Base-by-base conservation (phyloP, 2,329 filamentous ascomycete species). In the Talaromyces sp. region DNA sequence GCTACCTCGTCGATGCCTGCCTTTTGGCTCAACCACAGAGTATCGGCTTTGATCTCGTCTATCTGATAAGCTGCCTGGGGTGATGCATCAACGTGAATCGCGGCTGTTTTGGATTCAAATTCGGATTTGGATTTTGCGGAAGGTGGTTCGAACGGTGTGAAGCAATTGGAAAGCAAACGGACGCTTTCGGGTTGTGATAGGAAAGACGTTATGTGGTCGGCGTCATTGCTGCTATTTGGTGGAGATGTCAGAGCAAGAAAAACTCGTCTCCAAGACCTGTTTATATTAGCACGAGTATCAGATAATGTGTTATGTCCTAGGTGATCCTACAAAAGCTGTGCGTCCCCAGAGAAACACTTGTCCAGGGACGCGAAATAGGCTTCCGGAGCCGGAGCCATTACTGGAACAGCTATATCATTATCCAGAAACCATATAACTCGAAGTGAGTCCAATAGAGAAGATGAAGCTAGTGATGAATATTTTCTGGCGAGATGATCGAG, bases 301-400 rank as follows among this genome's bases (percentile, higher is more conserved):
- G 9, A n/a, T 24, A 8, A 27, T 57, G 4, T 43, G 24, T 11
- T 9, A 27, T 33, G 10, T 31, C 39, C 22, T 33, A 31, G 58
- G 27, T 16, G 47, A 63, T 5, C 77, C 50, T 85, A 96, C 90
- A 97, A 85, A 73, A 97, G 84, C 75, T 90, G 85, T 73, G 86
- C 86, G 77, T 94, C 89, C 80, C 92, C 91, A 72, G 87, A 89
- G 73, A 98, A 85, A 81, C 92, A 96, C 76, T 90, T 88, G 79
- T 92, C 90, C 79, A 97, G 84, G 74, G 92, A 87, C 74, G 93
- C 92, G 74, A 96, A 90, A 81, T 93, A 95, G 76, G 86, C 83
- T 80, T 90, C 89, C 74, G 86, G 85, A 75, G 86, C 81, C 79
- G 88, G 85, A 82, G 88, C 89, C 90, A 92, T 93, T 75, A 74